These are phyloP conservation scores for Willaertia magna DNA, from an alignment of 208 protist genomes.

Conservation along the genomic window DNA sequence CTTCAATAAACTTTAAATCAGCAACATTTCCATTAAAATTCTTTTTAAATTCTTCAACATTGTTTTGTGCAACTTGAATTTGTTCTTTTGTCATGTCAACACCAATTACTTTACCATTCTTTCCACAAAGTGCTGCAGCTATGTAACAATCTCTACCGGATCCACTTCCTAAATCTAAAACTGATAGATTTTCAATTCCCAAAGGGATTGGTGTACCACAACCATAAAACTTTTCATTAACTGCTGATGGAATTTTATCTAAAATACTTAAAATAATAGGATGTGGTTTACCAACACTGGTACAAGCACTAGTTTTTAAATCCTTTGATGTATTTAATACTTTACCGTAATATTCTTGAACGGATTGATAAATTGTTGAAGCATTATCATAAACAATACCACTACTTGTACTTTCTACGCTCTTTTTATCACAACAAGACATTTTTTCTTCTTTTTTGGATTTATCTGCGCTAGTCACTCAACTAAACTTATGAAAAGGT, in stretches of 20 bases:
- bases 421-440: too few species aligned
- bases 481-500: too few species aligned
- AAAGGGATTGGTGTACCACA: slow-evolving; percentile 22
- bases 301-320: slow-evolving; percentile 30
- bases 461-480: too few species aligned
- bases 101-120: slow-evolving; percentile 30
- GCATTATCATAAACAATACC: neutral
- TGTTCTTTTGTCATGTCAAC: slow-evolving; percentile 50
- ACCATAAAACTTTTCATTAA: slow-evolving; percentile 33
- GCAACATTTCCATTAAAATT: slow-evolving; percentile 1
- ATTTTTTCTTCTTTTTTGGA: too few species aligned
- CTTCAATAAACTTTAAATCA: slow-evolving; percentile 36
- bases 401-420: too few species aligned
- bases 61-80: slow-evolving; percentile 26
- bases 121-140: slow-evolving; percentile 22
- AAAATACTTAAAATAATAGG: neutral
- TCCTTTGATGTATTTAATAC: slow-evolving; percentile 16
- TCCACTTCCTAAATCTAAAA: slow-evolving; percentile 39
- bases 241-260: slow-evolving; percentile 23
- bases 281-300: neutral
- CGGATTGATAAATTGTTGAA: neutral
- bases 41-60: slow-evolving; percentile 26
- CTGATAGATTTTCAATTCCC: slow-evolving; percentile 9
- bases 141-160: slow-evolving; percentile 31
- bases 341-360: slow-evolving; percentile 32